Percentiles rank a stretch among this genome's conserved stretches.
phyloP scores from a whole-genome alignment of 202 grass and related monocot species.

The Musa balbisiana region DNA sequence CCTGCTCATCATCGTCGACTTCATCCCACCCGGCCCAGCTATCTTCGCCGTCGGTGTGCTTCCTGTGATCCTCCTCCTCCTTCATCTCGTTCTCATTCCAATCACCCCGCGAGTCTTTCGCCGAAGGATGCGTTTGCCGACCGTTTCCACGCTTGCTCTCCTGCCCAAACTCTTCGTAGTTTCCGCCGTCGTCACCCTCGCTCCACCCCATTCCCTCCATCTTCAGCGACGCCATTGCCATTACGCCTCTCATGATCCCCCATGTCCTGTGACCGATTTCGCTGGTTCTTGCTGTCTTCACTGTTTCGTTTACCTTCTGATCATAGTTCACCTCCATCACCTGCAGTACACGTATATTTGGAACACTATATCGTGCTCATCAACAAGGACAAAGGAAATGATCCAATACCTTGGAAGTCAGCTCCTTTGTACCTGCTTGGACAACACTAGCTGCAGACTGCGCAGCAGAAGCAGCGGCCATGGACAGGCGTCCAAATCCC shows the following conservation, averaged over 20 bases:
- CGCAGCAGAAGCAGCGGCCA: slow-evolving; percentile 88
- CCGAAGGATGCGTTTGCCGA: neutral
- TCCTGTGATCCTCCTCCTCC: neutral
- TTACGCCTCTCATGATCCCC: slow-evolving; percentile 86
- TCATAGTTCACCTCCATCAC: slow-evolving; percentile 83
- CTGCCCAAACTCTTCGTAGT: slow-evolving; percentile 49
- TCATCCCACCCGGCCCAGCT: neutral
- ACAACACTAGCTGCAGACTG: slow-evolving; percentile 83
- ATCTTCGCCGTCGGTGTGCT: neutral
- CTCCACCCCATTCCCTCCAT: slow-evolving; percentile 40
- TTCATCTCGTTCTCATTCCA: neutral
- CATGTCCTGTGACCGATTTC: slow-evolving; percentile 76
- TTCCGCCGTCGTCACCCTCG: slow-evolving; percentile 37
- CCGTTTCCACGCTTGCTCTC: slow-evolving; percentile 18
- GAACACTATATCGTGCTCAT: no score
- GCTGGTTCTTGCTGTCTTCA: slow-evolving; percentile 66
- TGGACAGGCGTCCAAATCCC: slow-evolving; percentile 83
- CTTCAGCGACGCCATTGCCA: slow-evolving; percentile 76
- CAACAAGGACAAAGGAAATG: no score
- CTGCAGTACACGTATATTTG: slow-evolving; percentile 17
- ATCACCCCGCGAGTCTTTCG: neutral
- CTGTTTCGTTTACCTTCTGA: slow-evolving; percentile 86
- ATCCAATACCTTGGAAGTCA: slow-evolving; percentile 67
- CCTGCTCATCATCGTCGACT: neutral
- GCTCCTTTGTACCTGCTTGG: slow-evolving; percentile 79